Evolutionary conservation across 257 asterid genomes (phyloP).

Genomic region (Euphrasia confusa): DNA sequence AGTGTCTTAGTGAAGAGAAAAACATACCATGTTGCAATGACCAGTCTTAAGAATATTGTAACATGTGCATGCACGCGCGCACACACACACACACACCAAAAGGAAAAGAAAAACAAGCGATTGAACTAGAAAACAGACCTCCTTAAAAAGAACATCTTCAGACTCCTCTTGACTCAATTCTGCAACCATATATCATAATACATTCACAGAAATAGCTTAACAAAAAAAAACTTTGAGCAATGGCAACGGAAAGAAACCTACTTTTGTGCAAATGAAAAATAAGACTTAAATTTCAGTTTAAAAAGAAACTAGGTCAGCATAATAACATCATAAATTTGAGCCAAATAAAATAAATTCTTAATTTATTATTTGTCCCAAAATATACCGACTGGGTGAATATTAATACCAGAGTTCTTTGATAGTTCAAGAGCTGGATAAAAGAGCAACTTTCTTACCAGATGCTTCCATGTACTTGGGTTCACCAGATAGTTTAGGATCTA

Average conservation of each 20-base stretch:
- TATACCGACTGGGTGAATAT: not conserved
- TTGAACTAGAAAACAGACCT: constrained; percentile 42
- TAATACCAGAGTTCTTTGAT: constrained; percentile 13
- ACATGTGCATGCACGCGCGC: no score
- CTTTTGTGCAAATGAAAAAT: constrained; percentile 12
- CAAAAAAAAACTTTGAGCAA: not conserved
- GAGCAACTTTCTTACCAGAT: constrained; percentile 52
- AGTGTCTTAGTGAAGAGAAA: constrained; percentile 10
- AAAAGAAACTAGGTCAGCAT: not conserved
- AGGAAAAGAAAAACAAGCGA: constrained; percentile 7
- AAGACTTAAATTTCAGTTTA: constrained; percentile 9
- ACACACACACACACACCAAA: not conserved
- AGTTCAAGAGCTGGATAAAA: constrained; percentile 15
- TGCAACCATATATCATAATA: constrained; percentile 43
- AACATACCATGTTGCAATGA: not conserved
- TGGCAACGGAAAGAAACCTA: constrained; percentile 10
- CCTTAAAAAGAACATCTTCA: constrained; percentile 89
- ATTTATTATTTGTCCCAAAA: not conserved
- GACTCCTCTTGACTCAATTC: constrained; percentile 84
- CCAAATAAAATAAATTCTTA: not conserved
- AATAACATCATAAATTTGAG: not conserved
- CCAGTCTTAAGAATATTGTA: constrained; percentile 11
- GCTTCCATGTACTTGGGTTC: constrained; percentile 78
- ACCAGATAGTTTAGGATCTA: constrained; percentile 72
- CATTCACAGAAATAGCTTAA: not conserved